Percentiles rank a stretch among this genome's conserved stretches.
phyloP scores from a whole-genome alignment of 169 alveolate species.

The Eimeria maxima region DNA sequence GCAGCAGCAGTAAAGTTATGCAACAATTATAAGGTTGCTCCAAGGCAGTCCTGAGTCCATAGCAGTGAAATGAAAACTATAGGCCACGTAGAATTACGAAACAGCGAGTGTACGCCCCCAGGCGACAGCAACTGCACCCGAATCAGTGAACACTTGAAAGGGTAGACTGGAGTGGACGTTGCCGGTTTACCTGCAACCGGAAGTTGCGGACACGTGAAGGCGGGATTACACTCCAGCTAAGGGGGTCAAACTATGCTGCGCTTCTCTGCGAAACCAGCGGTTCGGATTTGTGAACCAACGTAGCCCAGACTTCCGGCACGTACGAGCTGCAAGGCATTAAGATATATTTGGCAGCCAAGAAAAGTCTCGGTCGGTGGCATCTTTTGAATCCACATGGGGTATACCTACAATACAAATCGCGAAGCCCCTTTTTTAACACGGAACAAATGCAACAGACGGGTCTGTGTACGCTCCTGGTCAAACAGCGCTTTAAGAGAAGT shows the following conservation, averaged over 20 bases:
- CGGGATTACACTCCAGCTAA: neutral
- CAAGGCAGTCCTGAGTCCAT: neutral
- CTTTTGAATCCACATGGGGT: neutral
- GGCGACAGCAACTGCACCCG: neutral
- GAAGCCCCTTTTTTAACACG: neutral
- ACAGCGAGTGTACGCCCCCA: neutral
- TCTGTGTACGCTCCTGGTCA: neutral
- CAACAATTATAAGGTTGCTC: neutral
- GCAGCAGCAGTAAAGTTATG: neutral
- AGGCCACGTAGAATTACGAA: neutral
- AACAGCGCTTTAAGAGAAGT: neutral
- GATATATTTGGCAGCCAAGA: neutral
- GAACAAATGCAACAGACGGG: neutral
- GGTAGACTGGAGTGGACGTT: neutral
- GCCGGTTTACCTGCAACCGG: too few relatives aligned
- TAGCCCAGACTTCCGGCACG: neutral
- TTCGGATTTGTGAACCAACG: too few relatives aligned
- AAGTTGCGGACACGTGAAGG: neutral
- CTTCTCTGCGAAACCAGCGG: too few relatives aligned
- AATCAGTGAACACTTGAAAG: neutral
- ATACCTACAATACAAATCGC: neutral
- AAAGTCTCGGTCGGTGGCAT: neutral
- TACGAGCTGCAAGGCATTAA: neutral
- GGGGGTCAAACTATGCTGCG: too few relatives aligned
- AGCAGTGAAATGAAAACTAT: neutral